Base-by-base conservation (phyloP, 2,329 filamentous ascomycete genomes). In the Graphiopsis chlorocephala region DNA sequence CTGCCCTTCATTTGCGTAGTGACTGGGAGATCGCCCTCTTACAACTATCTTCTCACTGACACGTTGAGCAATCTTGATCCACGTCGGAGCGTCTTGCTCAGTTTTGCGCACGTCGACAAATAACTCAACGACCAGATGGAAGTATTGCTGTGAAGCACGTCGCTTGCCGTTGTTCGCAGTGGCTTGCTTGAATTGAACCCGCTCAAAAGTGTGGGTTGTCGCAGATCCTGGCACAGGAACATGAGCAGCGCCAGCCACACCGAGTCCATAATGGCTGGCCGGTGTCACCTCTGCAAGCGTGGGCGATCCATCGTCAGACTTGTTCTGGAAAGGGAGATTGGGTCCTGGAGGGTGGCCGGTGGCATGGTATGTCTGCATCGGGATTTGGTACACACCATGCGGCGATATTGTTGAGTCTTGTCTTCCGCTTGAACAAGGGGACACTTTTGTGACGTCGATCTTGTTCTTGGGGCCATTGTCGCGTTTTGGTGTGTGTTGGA, bases 131-230 rank as follows among this genome's bases (percentile, higher is more conserved):
- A 96, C 86, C n/a, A 97, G 83, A 72, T 95, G 91, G 73, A 96
- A 97, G 76, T 93, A 96, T 72, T 97, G 93, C 74, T 97, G 93
- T 20, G 93, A 92, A 1, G 93, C 93, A 64, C 93, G 84, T 70
- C 93, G 85, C 77, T 96, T 96, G 55, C 93, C 93, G 70, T 97
- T 97, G 79, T 97, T 97, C 26, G 92, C 92, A 0, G 93, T 97
- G 1, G 93, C 93, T 69, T 92, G 91, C 76, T 96, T 96, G 84
- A 97, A 97, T 72, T 97, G 93, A 60, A 97, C 95, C 12, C 93
- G 88, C 74, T 97, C 93, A 74, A 96, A 97, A 0, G 83, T 85
- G 64, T 88, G 85, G n/a, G 82, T 81, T 8, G 77, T 79, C n/a
- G 69, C 68, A 29, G 71, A 69, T 17, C 72, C 71, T 4, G 72